Evolutionary conservation across 345 rosid genomes (phyloP).

Genomic region (Sisymbrium altissimum): DNA sequence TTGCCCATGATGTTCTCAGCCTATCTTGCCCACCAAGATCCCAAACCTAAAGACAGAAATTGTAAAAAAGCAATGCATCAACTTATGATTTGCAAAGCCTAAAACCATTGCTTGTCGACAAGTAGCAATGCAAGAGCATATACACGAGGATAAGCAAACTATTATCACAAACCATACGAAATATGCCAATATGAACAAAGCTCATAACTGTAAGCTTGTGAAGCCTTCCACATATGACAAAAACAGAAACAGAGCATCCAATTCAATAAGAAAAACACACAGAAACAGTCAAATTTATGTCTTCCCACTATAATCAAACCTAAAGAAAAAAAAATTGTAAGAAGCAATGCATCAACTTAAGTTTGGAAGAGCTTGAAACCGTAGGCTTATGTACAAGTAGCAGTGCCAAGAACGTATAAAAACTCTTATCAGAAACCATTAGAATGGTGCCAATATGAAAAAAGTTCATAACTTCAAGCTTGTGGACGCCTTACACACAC

Average conservation of each 20-base stretch:
- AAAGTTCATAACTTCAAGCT: not conserved
- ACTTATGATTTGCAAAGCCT: not conserved
- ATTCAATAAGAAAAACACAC: not conserved
- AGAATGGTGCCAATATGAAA: not conserved
- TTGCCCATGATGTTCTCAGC: conserved; percentile 88
- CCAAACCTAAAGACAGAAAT: conserved; percentile 58
- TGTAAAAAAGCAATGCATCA: not conserved
- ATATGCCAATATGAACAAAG: not conserved
- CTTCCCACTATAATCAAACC: conserved; percentile 41
- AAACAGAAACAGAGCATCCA: not conserved
- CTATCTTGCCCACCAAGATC: conserved; percentile 96
- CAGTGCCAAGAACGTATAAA: too few relatives aligned
- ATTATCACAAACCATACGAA: not conserved
- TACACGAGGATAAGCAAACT: not conserved
- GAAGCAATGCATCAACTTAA: not conserved
- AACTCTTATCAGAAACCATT: not conserved
- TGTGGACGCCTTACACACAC: not conserved
- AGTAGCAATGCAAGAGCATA: not conserved
- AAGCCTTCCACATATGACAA: not conserved
- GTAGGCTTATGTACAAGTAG: not conserved
- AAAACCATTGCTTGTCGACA: not conserved
- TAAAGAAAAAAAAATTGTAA: conserved; percentile 16
- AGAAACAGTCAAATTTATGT: not conserved
- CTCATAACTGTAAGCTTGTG: not conserved
- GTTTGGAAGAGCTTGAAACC: not conserved